Evolutionary conservation across 1,284 basidiomycete genomes (phyloP), one percentile per base, ranked within the genome.

Genomic region (Omphalotus olearius): DNA sequence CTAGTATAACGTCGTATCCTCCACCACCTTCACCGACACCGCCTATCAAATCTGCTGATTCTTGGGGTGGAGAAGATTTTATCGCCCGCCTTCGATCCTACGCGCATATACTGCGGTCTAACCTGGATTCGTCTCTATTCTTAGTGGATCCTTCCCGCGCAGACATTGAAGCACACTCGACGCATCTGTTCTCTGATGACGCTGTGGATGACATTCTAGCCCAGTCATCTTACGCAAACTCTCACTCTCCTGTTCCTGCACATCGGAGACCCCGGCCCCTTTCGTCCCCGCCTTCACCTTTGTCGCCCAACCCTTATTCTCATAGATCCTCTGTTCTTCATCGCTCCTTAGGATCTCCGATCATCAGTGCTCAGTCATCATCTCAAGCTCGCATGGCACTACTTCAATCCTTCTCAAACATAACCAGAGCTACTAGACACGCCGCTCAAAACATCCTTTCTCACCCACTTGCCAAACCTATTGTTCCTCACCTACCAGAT

Each of bases 391-490:
- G 88, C 20, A 77, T 83, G 57, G 86, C 90, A 2, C 74, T 93
- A 17, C 70, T 96, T 9, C 88, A 91, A 53, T 91, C 88, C 1
- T 89, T 96, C 62, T 93, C 92, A 2, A 91, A 89, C 56, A 87
- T 96, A 47, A 95, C 93, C 1, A 81, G 89, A 54, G 88, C 92
- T 14, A 93, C 93, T 0, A 82, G 91, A 7, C 87, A 91, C 65
- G 88, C 91, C 0, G 93, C 91, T 0, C 92, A 94, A 63, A 89
- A 93, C 57, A 91, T 98, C 7, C 77, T 98, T 4, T 93, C 91
- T 0, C 94, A 97, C 63, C 93, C 93, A 0, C 79, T 97, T 17
- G 93, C 94, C 2, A 92, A 93, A 64, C 93, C 94, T 2, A 94
- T 98, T 33, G 79, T 97, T 0, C 94, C 94, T 3, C 93, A 97